Conservation (phyloP, 1,284 basidiomycete genomes). For the Trametes pubescens region DNA sequence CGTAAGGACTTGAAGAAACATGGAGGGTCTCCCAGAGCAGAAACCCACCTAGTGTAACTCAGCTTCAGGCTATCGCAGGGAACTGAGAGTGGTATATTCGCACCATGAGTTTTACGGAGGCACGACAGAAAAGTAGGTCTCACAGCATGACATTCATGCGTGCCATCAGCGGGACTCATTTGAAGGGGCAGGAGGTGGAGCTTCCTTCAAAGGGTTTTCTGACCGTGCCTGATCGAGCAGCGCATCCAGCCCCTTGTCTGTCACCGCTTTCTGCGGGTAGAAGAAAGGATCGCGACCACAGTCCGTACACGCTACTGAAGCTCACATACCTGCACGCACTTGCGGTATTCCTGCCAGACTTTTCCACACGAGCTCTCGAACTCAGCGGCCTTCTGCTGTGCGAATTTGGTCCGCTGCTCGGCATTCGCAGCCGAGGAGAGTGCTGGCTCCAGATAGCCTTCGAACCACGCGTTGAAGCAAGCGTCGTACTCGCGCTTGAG, state of each 20-base stretch:
- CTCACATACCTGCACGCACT: conserved; percentile 74
- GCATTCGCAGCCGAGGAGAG: conserved; percentile 50
- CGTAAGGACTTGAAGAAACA: neutral
- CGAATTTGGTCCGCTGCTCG: conserved; percentile 56
- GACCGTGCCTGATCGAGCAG: conserved; percentile 82
- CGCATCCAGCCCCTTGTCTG: conserved; percentile 77
- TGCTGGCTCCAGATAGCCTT: conserved; percentile 89
- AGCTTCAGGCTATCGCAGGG: neutral
- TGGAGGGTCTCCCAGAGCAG: too few relatives aligned
- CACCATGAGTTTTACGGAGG: neutral
- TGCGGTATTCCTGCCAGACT: conserved; percentile 81
- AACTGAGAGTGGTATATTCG: neutral
- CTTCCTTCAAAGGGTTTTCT: conserved; percentile 80
- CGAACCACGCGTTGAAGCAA: conserved; percentile 97
- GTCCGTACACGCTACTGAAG: neutral
- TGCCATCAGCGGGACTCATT: conserved; percentile 2
- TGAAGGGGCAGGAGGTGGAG: conserved; percentile 37
- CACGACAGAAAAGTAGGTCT: neutral
- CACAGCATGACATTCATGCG: neutral
- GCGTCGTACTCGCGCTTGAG: conserved; percentile 90
- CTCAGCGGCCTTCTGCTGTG: conserved; percentile 73
- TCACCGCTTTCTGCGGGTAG: conserved; percentile 77
- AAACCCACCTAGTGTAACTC: neutral
- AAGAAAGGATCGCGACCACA: conserved; percentile 3
- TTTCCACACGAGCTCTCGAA: conserved; percentile 86